A percentile compares a stretch with the other conserved stretches of the same genome.
These are phyloP conservation scores for Aechmea fasciata DNA, from an alignment of 176 grass and related monocot genomes.

Conservation along the genomic window DNA sequence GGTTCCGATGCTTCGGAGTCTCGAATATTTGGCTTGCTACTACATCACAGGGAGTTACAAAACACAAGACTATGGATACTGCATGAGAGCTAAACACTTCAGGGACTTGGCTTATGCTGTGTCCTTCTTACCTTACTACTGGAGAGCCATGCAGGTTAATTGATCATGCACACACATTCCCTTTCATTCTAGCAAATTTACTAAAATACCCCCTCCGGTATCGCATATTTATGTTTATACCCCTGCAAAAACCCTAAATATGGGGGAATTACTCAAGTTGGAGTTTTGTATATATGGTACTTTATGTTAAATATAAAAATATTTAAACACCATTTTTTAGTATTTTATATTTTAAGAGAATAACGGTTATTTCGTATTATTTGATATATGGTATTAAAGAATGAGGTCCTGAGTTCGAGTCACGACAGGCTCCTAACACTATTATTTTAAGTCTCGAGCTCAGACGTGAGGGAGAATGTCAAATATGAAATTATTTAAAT, in stretches of 20 bases:
- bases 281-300: too few species aligned
- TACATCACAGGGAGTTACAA: constrained; percentile 89
- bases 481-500: too few species aligned
- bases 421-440: too few species aligned
- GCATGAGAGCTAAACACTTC: constrained; percentile 89
- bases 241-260: background rate
- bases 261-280: background rate
- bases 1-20: constrained; percentile 86
- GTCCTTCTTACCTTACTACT: constrained; percentile 96
- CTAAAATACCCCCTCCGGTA: background rate
- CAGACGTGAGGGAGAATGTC: too few species aligned
- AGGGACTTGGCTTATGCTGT: constrained; percentile 86
- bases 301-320: too few species aligned
- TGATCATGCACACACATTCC: background rate
- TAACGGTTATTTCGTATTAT: too few species aligned
- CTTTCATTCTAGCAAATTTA: background rate
- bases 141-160: constrained; percentile 94
- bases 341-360: too few species aligned
- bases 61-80: constrained; percentile 94
- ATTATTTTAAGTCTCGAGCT: too few species aligned
- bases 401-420: too few species aligned
- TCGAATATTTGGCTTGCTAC: constrained; percentile 92
- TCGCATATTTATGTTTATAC: background rate
- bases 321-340: too few species aligned
- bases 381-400: too few species aligned